These are phyloP conservation scores for Cynara cardunculus DNA, from an alignment of 129 eudicot genomes.

Conservation along the genomic window DNA sequence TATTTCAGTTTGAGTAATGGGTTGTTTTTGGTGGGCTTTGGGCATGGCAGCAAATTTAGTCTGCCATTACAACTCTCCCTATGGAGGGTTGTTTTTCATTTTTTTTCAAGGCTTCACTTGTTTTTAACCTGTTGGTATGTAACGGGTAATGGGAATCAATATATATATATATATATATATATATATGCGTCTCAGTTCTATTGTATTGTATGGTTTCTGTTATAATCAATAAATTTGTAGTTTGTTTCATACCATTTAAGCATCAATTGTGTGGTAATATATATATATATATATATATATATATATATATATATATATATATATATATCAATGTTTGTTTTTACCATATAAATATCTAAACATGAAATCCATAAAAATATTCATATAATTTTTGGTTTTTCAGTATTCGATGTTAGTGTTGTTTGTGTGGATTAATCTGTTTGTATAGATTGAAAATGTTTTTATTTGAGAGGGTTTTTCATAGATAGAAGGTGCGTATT, in stretches of 20 bases:
- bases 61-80: conserved; percentile 48
- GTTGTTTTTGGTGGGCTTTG: conserved; percentile 56
- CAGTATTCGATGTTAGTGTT: too few species aligned
- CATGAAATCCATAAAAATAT: too few species aligned
- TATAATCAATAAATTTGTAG: conserved; percentile 20
- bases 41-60: conserved; percentile 39
- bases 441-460: too few species aligned
- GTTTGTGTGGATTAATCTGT: too few species aligned
- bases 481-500: too few species aligned
- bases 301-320: too few species aligned
- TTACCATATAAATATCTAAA: too few species aligned
- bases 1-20: conserved; percentile 37
- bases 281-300: too few species aligned
- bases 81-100: conserved; percentile 45
- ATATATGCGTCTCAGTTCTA: background rate
- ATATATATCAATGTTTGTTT: too few species aligned
- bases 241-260: background rate
- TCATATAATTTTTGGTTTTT: too few species aligned
- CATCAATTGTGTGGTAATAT: too few species aligned
- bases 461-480: too few species aligned
- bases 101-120: conserved; percentile 53
- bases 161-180: background rate
- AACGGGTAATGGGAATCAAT: conserved; percentile 25
- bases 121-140: conserved; percentile 37
- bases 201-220: conserved; percentile 22